Percentiles rank a stretch among this genome's conserved stretches.
Conservation (phyloP, 2,329 filamentous ascomycete genomes). For the Falciphora oryzae region DNA sequence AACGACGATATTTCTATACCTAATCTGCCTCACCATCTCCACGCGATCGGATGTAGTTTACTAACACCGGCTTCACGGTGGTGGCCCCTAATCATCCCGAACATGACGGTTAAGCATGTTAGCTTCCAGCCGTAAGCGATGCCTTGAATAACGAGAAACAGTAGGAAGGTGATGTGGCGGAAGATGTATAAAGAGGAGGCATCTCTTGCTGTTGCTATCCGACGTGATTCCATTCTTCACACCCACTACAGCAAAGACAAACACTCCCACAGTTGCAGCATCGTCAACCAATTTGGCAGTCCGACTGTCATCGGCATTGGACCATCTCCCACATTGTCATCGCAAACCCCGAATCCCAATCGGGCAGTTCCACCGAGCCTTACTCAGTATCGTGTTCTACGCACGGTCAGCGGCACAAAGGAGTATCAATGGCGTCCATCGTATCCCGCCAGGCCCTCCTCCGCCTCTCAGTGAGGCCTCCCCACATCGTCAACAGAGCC, state of each 20-base stretch:
- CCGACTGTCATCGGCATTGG: not conserved
- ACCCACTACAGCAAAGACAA: not conserved
- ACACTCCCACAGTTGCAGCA: not conserved
- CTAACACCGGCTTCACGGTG: not conserved
- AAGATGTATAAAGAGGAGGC: conserved; percentile 1
- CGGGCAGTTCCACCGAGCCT: not conserved
- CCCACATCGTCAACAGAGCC: not conserved
- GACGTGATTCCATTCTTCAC: not conserved
- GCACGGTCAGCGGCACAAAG: not conserved
- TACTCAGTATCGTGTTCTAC: not conserved
- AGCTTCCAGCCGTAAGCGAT: not conserved
- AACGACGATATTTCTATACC: not conserved
- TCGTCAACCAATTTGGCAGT: too few species aligned
- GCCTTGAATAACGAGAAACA: not conserved
- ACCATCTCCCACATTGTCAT: too few species aligned
- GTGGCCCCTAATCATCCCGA: not conserved
- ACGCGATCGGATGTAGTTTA: not conserved
- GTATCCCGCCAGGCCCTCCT: not conserved
- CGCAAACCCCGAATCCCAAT: not conserved
- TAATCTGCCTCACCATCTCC: not conserved
- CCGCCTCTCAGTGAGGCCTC: not conserved
- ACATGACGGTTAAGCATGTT: conserved; percentile 3
- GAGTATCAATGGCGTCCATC: not conserved
- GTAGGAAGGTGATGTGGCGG: not conserved
- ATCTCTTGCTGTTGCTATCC: not conserved